Base-by-base conservation (phyloP, 106 monocot species). In the Dactylorhiza incarnata region DNA sequence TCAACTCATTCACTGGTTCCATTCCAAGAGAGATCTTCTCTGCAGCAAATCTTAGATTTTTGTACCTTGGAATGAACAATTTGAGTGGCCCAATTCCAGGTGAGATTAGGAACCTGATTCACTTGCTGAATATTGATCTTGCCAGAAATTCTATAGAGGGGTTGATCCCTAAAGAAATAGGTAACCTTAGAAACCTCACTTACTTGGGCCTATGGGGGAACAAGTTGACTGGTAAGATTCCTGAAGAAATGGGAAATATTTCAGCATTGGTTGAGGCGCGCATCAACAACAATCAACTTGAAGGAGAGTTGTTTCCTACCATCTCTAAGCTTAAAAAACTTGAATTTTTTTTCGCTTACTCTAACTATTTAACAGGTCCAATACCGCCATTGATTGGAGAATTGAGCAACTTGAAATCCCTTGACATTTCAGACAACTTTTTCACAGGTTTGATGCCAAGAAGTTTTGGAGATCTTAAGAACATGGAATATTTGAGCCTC, bases 181-280 rank as follows among this genome's bases (percentile, higher is more conserved):
- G n/a, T 13, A 74, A 61, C 29, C 77, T 82, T 16, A 77, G 19
- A 12, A 62, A 68, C 19, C 73, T 82, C 8, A 51, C 26, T 7
- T 5, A 29, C 10, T 29, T 82, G 43, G 44, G 26, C 43, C 68
- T 82, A 19, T 79, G 51, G 68, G 12, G 7, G 24, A 85, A 85
- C 71, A 53, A 72, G 8, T 59, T 85, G 20, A 78, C 19, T 12
- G 81, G 85, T 9, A 13, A 15, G 9, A 81, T 85, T 22, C 85
- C 85, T 29, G 62, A 45, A 16, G 79, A 83, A 74, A 78, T 86
- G 0, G 82, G 80, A 44, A 80, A 86, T 80, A 37, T 80, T 82
- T 73, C 72, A 24, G 45, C 66, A 20, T 45, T 83, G 67, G 3
- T 5, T 0, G 37, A 0, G 14, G 7, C 83, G 5, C 73, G 79